phyloP scores from a whole-genome alignment of 352 stramenopile genomes.

The Bremia lactucae region DNA sequence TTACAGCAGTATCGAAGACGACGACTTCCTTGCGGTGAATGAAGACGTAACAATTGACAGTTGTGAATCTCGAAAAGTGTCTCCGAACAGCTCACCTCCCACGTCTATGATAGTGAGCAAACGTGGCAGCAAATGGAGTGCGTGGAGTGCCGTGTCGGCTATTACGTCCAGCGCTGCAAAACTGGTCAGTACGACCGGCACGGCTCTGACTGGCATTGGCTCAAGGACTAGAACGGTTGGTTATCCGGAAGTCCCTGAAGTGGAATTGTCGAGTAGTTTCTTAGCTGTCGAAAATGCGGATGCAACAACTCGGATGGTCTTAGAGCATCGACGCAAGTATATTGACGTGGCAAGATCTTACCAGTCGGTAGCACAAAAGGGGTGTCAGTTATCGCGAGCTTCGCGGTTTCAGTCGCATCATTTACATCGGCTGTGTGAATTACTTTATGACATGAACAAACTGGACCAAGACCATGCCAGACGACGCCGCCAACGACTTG shows the following conservation, averaged over 20 bases:
- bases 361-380: conserved; percentile 46
- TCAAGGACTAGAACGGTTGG: conserved; percentile 21
- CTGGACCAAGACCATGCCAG: conserved; percentile 44
- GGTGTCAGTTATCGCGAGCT: conserved; percentile 43
- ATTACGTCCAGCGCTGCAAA: conserved; percentile 68
- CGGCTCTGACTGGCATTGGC: conserved; percentile 34
- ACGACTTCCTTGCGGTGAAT: conserved; percentile 34
- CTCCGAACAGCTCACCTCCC: conserved; percentile 12
- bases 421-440: conserved; percentile 56
- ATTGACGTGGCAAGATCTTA: conserved; percentile 57
- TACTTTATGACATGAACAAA: conserved; percentile 61
- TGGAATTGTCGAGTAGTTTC: conserved; percentile 55
- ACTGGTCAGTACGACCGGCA: conserved; percentile 60
- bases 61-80: conserved; percentile 12
- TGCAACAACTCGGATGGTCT: conserved; percentile 10
- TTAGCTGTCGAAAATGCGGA: conserved; percentile 17
- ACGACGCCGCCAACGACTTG: conserved; percentile 24
- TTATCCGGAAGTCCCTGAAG: conserved; percentile 13
- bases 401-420: conserved; percentile 57
- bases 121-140: conserved; percentile 36
- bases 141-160: conserved; percentile 60
- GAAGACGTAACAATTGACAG: conserved; percentile 27
- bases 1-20: conserved; percentile 28
- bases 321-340: conserved; percentile 51
- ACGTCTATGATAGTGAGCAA: conserved; percentile 11